Evolutionary conservation across 2,329 filamentous ascomycete genomes (phyloP).

Genomic region (Coniella lustricola): DNA sequence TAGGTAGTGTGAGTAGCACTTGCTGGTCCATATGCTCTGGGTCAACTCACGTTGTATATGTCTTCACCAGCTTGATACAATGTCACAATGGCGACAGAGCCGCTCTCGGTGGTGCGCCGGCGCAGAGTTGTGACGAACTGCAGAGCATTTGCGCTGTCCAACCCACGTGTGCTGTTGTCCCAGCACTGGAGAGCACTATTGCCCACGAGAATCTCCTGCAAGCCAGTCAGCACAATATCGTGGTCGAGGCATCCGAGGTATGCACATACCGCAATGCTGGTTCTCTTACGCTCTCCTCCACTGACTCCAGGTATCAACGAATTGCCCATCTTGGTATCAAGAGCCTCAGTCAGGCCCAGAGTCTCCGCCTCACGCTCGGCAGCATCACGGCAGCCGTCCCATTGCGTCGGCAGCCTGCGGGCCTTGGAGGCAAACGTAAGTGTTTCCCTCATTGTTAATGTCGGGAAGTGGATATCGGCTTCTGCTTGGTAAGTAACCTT

Average conservation of each 20-base stretch:
- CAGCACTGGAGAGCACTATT: constrained; percentile 55
- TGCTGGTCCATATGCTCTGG: no score
- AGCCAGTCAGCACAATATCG: no score
- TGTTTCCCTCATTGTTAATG: constrained; percentile 55
- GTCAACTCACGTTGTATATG: constrained; percentile 62
- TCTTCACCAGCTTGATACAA: constrained; percentile 65
- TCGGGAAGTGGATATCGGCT: constrained; percentile 47
- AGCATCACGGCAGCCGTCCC: constrained; percentile 27
- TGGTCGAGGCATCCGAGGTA: no score
- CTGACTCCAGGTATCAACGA: constrained; percentile 66
- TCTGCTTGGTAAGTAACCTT: constrained; percentile 48
- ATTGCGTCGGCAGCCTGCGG: constrained; percentile 24
- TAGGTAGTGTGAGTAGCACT: no score
- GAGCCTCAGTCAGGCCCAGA: constrained; percentile 55
- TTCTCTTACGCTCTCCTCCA: constrained; percentile 69
- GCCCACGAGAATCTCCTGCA: constrained; percentile 55
- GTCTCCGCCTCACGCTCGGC: constrained; percentile 50
- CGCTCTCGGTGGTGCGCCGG: no score
- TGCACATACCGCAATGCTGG: no score
- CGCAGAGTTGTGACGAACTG: no score
- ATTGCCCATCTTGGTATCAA: constrained; percentile 68
- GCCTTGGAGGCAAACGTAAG: constrained; percentile 47
- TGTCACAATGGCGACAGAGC: constrained; percentile 54
- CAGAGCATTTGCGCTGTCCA: constrained; percentile 34
- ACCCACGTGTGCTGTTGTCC: constrained; percentile 60